These are phyloP conservation scores for Chaetomium globosum DNA, from an alignment of 2,329 filamentous ascomycete genomes.

Conservation along the genomic window DNA sequence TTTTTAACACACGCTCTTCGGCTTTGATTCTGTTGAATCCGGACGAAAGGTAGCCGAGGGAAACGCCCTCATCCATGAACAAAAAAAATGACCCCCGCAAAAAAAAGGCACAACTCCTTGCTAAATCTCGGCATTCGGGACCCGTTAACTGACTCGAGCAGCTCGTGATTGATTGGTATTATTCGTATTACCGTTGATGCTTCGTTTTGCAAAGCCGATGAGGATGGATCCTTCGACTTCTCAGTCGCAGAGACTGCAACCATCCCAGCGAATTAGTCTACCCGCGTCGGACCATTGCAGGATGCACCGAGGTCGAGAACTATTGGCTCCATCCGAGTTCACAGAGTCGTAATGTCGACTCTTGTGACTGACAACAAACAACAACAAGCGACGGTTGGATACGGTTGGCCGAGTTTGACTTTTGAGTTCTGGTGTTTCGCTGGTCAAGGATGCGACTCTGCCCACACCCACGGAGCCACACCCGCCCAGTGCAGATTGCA, in stretches of 20 bases:
- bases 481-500: conserved; percentile 10
- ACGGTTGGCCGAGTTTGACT: not conserved
- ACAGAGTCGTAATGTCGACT: not conserved
- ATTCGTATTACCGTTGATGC: not conserved
- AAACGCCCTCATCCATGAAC: not conserved
- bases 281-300: conserved; percentile 18
- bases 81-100: not conserved
- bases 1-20: not conserved
- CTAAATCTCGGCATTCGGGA: not conserved
- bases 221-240: not conserved
- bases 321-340: conserved; percentile 6
- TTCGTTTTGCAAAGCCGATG: not conserved
- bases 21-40: not conserved
- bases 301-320: conserved; percentile 2
- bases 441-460: conserved; percentile 6
- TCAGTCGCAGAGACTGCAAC: conserved; percentile 6
- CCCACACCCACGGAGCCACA: conserved; percentile 3
- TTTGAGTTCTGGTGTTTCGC: not conserved
- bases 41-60: conserved; percentile 1
- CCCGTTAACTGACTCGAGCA: no score
- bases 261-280: conserved; percentile 7
- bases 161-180: no score
- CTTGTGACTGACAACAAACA: not conserved
- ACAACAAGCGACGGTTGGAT: not conserved
- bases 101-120: not conserved